Conservation (phyloP, 306 rosid genomes). For the Adenanthera pavonina region DNA sequence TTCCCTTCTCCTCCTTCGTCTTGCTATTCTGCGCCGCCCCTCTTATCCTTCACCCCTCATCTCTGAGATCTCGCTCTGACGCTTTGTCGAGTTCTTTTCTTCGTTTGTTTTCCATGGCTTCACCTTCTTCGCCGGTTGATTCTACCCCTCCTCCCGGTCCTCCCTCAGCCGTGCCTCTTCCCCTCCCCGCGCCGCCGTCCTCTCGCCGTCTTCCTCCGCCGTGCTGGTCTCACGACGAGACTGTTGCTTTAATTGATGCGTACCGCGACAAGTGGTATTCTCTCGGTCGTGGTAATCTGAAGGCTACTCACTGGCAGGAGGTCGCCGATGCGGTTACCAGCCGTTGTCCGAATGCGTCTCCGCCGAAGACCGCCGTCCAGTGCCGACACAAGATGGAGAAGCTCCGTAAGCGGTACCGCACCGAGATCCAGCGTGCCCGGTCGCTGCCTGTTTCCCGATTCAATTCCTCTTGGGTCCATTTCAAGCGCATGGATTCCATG, state of each 20-base stretch:
- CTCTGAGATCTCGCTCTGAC: background rate
- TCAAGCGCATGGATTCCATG: slow-evolving; percentile 90
- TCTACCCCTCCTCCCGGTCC: slow-evolving; percentile 46
- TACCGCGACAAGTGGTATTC: slow-evolving; percentile 94
- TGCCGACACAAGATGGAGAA: slow-evolving; percentile 99
- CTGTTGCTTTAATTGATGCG: slow-evolving; percentile 81
- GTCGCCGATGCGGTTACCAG: slow-evolving; percentile 79
- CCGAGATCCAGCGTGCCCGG: slow-evolving; percentile 82
- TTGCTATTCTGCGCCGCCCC: background rate
- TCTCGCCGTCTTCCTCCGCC: slow-evolving; percentile 91
- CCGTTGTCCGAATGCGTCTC: slow-evolving; percentile 69
- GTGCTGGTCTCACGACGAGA: slow-evolving; percentile 92
- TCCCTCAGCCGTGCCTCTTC: slow-evolving; percentile 42
- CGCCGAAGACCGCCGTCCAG: slow-evolving; percentile 89
- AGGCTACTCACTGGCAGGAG: slow-evolving; percentile 95
- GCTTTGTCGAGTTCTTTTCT: background rate
- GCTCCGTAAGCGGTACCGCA: slow-evolving; percentile 84
- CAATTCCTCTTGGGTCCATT: slow-evolving; percentile 83
- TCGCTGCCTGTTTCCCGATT: slow-evolving; percentile 65
- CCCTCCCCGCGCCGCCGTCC: slow-evolving; percentile 46
- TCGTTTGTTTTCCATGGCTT: slow-evolving; percentile 40
- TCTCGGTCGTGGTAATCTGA: slow-evolving; percentile 87
- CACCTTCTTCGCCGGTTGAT: slow-evolving; percentile 50
- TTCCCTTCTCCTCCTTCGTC: background rate
- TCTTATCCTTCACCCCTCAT: slow-evolving; percentile 22